Evolutionary conservation across 257 asterid genomes (phyloP), one percentile per base, ranked within the genome.

Genomic region (Prunella vulgaris): DNA sequence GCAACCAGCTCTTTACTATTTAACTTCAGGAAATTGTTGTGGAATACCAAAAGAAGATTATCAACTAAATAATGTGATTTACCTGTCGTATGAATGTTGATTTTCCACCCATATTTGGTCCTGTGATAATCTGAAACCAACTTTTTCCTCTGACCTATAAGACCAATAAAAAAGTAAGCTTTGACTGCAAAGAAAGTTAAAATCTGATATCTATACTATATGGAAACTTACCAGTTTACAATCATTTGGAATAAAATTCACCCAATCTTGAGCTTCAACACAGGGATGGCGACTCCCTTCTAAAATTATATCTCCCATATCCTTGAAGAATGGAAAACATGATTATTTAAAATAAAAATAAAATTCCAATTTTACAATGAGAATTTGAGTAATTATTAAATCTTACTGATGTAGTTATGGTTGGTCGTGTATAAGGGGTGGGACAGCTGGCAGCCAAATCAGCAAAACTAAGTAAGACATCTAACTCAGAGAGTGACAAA

Each of bases 211-310:
- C 66, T 71, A 68, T 14, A 64, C 59, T 46, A 59, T 52, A 80
- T 1, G 68, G 32, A 60, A 73, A 81, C 95, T 83, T 81, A 90
- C 99, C 30, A 94, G 88, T 86, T 85, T 87, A 80, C 97, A 94
- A 76, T 94, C 97, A 75, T 94, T 94, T 1, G 97, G 97, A 70
- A 94, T 91, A 66, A 94, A 94, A 70, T 91, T 94, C 84, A 94
- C 99, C 99, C 97, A 94, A 74, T 94, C 99, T 77, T 94, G 99
- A 86, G 99, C 97, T 81, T 94, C 99, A 79, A 94, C 97, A 78
- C 99, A 94, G 57, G 99, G 99, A 82, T 94, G 99, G 57, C 97
- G 90, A 81, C 99, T 86, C 76, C 97, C 97, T 78, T 94, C 92
- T 72, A 94, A 77, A 74, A 87, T 70, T 62, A 94, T 89, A 79